Base-by-base conservation (phyloP, 225 moss, liverwort and hornwort species). In the Marchantia paleacea region DNA sequence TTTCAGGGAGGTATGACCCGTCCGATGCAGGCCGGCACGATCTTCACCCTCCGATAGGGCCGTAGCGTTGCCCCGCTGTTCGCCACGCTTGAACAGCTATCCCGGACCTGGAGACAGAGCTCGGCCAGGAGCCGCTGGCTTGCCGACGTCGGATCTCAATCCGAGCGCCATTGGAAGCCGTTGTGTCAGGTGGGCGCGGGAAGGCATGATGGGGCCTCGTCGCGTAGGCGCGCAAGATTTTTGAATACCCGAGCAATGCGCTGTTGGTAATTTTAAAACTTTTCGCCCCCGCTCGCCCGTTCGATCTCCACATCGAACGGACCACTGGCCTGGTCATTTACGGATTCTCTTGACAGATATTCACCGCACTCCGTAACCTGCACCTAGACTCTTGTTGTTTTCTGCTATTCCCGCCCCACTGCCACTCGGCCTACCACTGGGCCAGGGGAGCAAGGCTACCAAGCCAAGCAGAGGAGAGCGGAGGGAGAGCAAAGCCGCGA, bases 41-140 rank as follows among this genome's bases (percentile, higher is more conserved):
- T 78, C 76, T 30, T 53, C 20, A 71, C 76, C 77, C 39, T 65
- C 19, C 19, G 52, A 51, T 71, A 66, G 48, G 73, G 67, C 81
- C 73, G 24, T 81, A 78, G 67, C 70, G 0, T 29, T 78, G 67
- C 77, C 84, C 80, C 77, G 77, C 84, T 84, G 78, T 84, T 78
- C 81, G 65, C 58, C 84, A 84, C 84, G 77, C 84, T 81, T 78
- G 84, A 84, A 84, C 84, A 84, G 80, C 84, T 80, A 80, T 78
- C 75, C 57, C 31, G 58, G 29, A 29, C 1, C 52, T 7, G 9
- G 9, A 19, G 22, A 2, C 48, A 8, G 70, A 29, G 12, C 73
- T 24, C 8, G 75, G 57, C 19, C 29, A 58, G n/a, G 55, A 53
- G 50, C 64, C 39, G 70, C 10, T 24, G 7, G 20, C 48, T 28